These are phyloP conservation scores for Corallochytrium limacisporum DNA, from an alignment of 78 protist species.

Conservation along the genomic window DNA sequence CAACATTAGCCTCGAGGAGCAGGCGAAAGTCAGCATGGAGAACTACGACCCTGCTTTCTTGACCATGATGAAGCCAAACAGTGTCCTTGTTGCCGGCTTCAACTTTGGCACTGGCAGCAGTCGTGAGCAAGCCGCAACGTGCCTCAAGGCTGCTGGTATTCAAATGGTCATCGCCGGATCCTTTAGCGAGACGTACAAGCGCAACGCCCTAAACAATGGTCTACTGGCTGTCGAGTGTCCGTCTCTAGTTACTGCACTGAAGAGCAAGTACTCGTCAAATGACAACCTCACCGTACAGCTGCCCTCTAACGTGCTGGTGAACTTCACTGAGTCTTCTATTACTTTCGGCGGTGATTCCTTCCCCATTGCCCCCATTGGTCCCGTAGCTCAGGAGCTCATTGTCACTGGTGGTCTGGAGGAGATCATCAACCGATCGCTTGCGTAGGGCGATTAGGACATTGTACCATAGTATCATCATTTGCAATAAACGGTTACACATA, in stretches of 20 bases:
- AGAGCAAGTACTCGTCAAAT: neutral
- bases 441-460: too few relatives aligned
- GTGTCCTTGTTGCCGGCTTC: constrained; percentile 40
- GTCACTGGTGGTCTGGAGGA: constrained; percentile 39
- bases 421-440: too few relatives aligned
- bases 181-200: constrained; percentile 49
- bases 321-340: neutral
- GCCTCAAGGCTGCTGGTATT: constrained; percentile 31
- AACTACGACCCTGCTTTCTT: constrained; percentile 42
- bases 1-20: constrained; percentile 21
- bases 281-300: neutral
- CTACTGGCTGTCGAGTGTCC: constrained; percentile 22
- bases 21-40: constrained; percentile 54
- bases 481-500: too few relatives aligned
- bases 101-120: constrained; percentile 57
- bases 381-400: constrained; percentile 31
- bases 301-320: neutral
- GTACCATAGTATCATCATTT: too few relatives aligned
- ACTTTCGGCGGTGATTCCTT: neutral
- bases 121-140: constrained; percentile 55
- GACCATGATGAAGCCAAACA: neutral
- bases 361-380: constrained; percentile 6
- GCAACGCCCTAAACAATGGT: constrained; percentile 59
- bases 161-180: constrained; percentile 28
- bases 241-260: neutral